phyloP scores from a whole-genome alignment of 768 basidiomycete species.

The Fomitopsis serialis region DNA sequence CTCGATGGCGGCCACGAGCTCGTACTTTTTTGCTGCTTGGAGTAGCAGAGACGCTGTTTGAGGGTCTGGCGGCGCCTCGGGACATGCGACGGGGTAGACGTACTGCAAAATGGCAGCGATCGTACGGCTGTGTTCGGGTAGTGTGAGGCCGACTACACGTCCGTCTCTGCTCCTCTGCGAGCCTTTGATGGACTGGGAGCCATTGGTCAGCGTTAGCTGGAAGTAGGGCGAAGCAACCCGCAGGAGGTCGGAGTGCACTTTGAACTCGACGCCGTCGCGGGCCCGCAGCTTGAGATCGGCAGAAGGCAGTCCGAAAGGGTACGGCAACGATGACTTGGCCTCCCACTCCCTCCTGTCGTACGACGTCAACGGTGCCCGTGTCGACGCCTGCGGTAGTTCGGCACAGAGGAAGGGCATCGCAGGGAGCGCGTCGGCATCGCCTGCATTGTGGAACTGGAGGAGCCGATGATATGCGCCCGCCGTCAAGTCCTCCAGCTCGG shows the following conservation, averaged over 20 bases:
- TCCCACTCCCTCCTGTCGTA: background rate
- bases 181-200: background rate
- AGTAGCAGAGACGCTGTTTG: background rate
- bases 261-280: conserved; percentile 44
- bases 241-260: conserved; percentile 46
- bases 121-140: background rate
- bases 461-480: conserved; percentile 36
- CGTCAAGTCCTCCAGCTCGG: conserved; percentile 37
- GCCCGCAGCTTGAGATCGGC: conserved; percentile 49
- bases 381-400: background rate
- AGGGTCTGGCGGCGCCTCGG: background rate
- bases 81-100: conserved; percentile 5
- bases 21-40: background rate
- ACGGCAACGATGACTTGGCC: background rate
- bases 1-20: background rate
- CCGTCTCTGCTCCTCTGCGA: background rate
- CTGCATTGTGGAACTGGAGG: conserved; percentile 32
- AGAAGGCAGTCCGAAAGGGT: background rate
- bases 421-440: too few species aligned
- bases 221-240: conserved; percentile 59
- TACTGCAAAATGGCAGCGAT: background rate
- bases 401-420: background rate
- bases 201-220: conserved; percentile 37
- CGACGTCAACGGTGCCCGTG: background rate
- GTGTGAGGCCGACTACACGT: background rate